Percentiles rank a stretch among this genome's conserved stretches.
These are phyloP conservation scores for Picochlorum sp. DNA, from an alignment of 139 green algal species.

Conservation along the genomic window DNA sequence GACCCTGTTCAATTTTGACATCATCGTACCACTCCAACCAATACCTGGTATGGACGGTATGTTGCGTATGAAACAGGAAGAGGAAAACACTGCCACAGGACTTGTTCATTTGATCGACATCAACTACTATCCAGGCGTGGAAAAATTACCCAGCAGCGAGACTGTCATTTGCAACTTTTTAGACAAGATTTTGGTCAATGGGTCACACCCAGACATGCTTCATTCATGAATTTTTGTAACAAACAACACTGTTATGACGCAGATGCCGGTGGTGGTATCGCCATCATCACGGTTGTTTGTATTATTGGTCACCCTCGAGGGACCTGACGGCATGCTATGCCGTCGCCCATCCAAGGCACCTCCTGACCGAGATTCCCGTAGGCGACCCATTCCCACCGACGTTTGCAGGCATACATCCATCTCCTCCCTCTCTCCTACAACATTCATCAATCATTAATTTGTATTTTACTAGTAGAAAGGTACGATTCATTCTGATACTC, in stretches of 20 bases:
- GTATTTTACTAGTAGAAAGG: too few relatives aligned
- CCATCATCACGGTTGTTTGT: too few relatives aligned
- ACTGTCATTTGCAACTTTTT: conserved; percentile 36
- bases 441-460: too few relatives aligned
- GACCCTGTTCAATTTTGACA: conserved; percentile 83
- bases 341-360: too few relatives aligned
- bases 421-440: too few relatives aligned
- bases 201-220: background rate
- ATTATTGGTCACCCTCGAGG: too few relatives aligned
- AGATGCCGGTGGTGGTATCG: too few relatives aligned
- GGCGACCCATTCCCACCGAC: too few relatives aligned
- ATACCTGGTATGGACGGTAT: background rate
- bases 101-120: conserved; percentile 45
- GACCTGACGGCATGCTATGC: too few relatives aligned
- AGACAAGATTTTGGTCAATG: background rate
- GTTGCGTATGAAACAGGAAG: background rate
- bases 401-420: too few relatives aligned
- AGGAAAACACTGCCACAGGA: conserved; percentile 3
- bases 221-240: background rate
- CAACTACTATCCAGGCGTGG: conserved; percentile 53
- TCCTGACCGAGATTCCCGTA: too few relatives aligned
- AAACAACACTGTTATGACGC: background rate
- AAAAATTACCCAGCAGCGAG: conserved; percentile 49
- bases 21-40: conserved; percentile 50
- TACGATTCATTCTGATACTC: too few relatives aligned